Conservation (phyloP, 1,284 basidiomycete genomes). For the Gymnopus androsaceus region DNA sequence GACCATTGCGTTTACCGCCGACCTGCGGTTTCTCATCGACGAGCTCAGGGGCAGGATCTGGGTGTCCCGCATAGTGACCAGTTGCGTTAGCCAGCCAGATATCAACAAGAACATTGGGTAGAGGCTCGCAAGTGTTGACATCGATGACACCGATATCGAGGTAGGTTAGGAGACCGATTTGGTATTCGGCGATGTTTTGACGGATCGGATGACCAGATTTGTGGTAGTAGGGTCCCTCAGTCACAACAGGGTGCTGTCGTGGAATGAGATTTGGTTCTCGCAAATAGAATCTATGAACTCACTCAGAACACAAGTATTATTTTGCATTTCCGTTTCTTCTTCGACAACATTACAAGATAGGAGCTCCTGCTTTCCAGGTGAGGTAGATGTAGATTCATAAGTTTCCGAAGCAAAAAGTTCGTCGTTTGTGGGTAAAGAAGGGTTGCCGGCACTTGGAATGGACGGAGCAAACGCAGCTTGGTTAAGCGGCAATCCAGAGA, state of each 20-base stretch:
- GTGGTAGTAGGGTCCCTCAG: conserved; percentile 55
- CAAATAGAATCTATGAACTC: conserved; percentile 1
- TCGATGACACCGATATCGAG: conserved; percentile 76
- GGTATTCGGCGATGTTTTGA: conserved; percentile 51
- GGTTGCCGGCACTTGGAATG: conserved; percentile 23
- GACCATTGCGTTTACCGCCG: conserved; percentile 42
- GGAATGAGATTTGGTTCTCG: not conserved
- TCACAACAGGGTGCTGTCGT: conserved; percentile 45
- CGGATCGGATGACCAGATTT: conserved; percentile 45
- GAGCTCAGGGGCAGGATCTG: conserved; percentile 41
- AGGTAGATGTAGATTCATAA: conserved; percentile 28
- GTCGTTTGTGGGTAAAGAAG: conserved; percentile 42
- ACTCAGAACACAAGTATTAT: conserved; percentile 49
- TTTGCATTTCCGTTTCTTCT: conserved; percentile 48
- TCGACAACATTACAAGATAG: conserved; percentile 41
- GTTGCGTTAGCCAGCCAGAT: conserved; percentile 68
- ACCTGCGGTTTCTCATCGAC: conserved; percentile 44
- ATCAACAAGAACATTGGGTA: conserved; percentile 69
- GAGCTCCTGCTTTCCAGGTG: conserved; percentile 31
- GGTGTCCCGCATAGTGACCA: conserved; percentile 54
- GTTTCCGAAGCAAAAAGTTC: conserved; percentile 43
- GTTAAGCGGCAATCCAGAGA: conserved; percentile 32
- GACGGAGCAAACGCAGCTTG: conserved; percentile 7
- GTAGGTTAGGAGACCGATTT: conserved; percentile 46
- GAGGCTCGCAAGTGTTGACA: conserved; percentile 70